Evolutionary conservation across 2,329 filamentous ascomycete species (phyloP), one percentile per base, ranked within the genome.

Genomic region (Fusarium albidum): DNA sequence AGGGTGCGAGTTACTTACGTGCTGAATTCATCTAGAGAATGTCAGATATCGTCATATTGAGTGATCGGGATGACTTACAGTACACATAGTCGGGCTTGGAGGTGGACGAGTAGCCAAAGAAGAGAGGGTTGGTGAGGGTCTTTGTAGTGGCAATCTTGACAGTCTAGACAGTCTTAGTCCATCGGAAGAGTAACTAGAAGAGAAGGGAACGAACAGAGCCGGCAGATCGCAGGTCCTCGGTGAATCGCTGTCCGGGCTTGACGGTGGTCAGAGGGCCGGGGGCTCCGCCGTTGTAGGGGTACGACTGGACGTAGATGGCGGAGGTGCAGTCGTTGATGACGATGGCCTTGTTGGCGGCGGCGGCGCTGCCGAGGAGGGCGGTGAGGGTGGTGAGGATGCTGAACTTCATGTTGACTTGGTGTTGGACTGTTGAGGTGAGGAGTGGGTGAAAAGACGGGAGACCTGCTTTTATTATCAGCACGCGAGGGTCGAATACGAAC

Each of bases 91-190:
- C 56, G 6, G 72, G 71, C 59, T 68, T 69, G 3, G 51, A 44
- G 40, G 61, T 61, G 55, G 75, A 76, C 1, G 74, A 77, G 64
- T 77, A 77, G 39, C 75, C 75, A 52, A 77, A 73, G 68, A 76
- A 77, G 6, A 78, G 70, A 2, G 74, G 75, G 18, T 40, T 59
- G 42, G 55, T 57, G 7, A 78, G 69, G 17, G 69, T 72, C 66
- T 68, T 73, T 57, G 66, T 71, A 32, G 62, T 75, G 28, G 71
- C 73, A 47, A 78, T 67, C 68, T 78, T 78, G 38, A 78, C 61
- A 41, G 75, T 77, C 74, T 76, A 40, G 4, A 17, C 26, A 49
- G 46, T 41, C 4, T 12, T 11, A 12, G 14, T 37, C 42, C 25
- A 33, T 26, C 14, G n/a, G 29, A 34, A 4, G 10, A 21, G 3